Conservation (phyloP, 139 green algal species). For the Helicosporidium sp. region DNA sequence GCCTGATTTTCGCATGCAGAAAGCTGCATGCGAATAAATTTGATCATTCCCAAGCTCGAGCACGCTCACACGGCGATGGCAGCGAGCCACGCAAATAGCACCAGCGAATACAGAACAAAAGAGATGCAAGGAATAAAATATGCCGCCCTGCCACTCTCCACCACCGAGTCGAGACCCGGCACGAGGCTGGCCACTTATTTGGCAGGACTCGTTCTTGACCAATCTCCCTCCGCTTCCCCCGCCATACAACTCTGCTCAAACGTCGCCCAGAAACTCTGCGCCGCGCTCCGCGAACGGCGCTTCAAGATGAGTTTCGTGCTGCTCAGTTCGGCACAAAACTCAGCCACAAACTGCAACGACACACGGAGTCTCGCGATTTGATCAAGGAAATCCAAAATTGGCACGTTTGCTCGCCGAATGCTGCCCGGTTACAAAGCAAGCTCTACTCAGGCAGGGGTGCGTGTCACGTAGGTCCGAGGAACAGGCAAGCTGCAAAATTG, state of each 20-base stretch:
- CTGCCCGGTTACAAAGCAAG: neutral
- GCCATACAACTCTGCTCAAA: neutral
- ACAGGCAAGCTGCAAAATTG: neutral
- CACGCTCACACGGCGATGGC: too few relatives aligned
- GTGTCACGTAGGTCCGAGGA: neutral
- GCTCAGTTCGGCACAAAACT: constrained; percentile 37
- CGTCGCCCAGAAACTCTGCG: neutral
- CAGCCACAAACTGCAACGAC: constrained; percentile 29
- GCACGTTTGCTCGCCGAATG: too few relatives aligned
- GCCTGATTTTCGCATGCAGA: too few relatives aligned
- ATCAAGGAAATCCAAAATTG: too few relatives aligned
- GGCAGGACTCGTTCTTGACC: neutral
- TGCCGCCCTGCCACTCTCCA: neutral
- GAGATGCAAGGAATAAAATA: too few relatives aligned
- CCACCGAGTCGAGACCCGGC: too few relatives aligned
- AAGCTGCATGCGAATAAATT: too few relatives aligned
- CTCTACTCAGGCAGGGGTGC: neutral
- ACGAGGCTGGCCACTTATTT: too few relatives aligned
- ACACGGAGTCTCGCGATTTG: neutral
- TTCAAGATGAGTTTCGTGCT: constrained; percentile 41
- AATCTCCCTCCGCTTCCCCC: too few relatives aligned
- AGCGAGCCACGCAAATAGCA: too few relatives aligned
- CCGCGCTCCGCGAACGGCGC: neutral
- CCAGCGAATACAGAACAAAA: too few relatives aligned
- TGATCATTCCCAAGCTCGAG: too few relatives aligned